These are phyloP conservation scores for Pleurozium schreberi DNA, from an alignment of 225 moss, liverwort and hornwort species.

Conservation along the genomic window DNA sequence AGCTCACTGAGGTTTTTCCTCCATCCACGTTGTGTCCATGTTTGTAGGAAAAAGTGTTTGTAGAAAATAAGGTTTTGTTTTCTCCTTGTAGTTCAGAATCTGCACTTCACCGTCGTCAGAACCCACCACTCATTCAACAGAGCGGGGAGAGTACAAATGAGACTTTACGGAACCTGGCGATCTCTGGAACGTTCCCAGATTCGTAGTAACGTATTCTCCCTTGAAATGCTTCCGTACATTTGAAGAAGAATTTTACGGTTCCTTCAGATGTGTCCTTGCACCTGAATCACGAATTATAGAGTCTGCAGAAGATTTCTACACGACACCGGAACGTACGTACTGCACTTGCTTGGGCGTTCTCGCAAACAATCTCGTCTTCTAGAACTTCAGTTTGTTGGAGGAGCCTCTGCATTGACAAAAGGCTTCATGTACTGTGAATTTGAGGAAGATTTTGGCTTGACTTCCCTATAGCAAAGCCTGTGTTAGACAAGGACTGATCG, in stretches of 20 bases:
- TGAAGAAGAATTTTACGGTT: neutral
- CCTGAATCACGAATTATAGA: neutral
- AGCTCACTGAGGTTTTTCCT: neutral
- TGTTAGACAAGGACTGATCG: neutral
- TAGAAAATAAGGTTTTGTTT: neutral
- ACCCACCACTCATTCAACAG: neutral
- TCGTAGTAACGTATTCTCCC: neutral
- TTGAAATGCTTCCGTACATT: neutral
- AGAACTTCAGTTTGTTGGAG: neutral
- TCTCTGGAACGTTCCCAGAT: neutral
- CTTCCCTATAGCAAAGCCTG: too few relatives aligned
- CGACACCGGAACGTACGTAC: neutral
- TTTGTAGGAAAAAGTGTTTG: neutral
- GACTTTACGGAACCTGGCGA: neutral
- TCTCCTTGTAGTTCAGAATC: neutral
- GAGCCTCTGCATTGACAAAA: neutral
- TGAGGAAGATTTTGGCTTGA: neutral
- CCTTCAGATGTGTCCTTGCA: neutral
- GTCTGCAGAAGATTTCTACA: neutral
- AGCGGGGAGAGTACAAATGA: neutral
- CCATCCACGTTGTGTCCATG: neutral
- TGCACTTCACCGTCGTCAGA: neutral
- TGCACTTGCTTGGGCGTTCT: neutral
- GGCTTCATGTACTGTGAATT: neutral
- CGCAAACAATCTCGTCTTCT: neutral